A percentile compares a stretch with the other conserved stretches of the same genome.
These are phyloP conservation scores for Maudiozyma saulgeensis DNA, from an alignment of 805 yeast genomes.

Conservation along the genomic window DNA sequence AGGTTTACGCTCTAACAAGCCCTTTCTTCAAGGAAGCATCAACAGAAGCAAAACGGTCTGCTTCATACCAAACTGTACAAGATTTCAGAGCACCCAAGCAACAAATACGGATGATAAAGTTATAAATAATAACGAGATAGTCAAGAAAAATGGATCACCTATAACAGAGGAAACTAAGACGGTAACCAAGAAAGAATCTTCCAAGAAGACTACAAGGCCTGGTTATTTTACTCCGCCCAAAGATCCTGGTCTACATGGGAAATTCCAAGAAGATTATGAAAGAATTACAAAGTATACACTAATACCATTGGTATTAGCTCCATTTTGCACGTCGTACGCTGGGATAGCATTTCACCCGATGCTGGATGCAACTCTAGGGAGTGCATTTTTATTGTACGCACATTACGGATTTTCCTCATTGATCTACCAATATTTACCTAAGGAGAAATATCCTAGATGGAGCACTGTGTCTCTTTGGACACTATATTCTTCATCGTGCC, in stretches of 20 bases:
- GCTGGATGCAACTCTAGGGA: slow-evolving; percentile 48
- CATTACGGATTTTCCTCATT: slow-evolving; percentile 68
- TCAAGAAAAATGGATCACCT: background rate
- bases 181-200: background rate
- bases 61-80: background rate
- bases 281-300: slow-evolving; percentile 49
- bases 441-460: slow-evolving; percentile 59
- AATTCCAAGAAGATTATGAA: slow-evolving; percentile 69
- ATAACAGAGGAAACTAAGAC: background rate
- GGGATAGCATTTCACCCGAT: slow-evolving; percentile 40
- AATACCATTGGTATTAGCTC: slow-evolving; percentile 54
- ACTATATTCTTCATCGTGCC: slow-evolving; percentile 52
- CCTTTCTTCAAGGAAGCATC: background rate
- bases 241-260: slow-evolving; percentile 50
- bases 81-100: background rate
- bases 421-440: slow-evolving; percentile 70
- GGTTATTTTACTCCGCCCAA: slow-evolving; percentile 43
- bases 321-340: slow-evolving; percentile 36
- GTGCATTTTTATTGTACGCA: slow-evolving; percentile 51
- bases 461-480: slow-evolving; percentile 52
- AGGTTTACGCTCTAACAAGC: background rate
- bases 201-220: background rate
- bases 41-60: background rate
- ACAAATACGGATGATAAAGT: background rate
- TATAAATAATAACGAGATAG: background rate